A percentile compares a stretch with the other conserved stretches of the same genome.
These are phyloP conservation scores for Oryza meyeriana DNA, from an alignment of 176 grass and related monocot species.

Conservation along the genomic window DNA sequence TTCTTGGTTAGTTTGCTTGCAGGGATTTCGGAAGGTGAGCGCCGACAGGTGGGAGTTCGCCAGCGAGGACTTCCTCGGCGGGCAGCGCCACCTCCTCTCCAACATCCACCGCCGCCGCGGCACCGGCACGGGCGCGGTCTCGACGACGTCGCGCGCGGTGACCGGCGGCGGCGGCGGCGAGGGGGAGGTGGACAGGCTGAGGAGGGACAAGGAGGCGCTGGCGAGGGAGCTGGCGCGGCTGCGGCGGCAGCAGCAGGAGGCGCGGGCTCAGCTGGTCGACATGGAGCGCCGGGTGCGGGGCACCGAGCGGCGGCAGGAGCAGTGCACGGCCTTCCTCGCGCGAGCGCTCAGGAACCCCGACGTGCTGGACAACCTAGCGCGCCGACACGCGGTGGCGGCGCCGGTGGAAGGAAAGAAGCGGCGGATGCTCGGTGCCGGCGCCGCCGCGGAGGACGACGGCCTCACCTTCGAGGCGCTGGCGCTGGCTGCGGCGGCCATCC, in stretches of 20 bases:
- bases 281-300: constrained; percentile 50
- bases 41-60: constrained; percentile 73
- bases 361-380: constrained; percentile 27
- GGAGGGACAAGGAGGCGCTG: constrained; percentile 41
- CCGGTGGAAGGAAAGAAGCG: constrained; percentile 32
- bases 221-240: constrained; percentile 49
- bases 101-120: constrained; percentile 50
- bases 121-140: not conserved
- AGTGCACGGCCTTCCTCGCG: constrained; percentile 52
- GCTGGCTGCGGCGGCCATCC: not conserved
- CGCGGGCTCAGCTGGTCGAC: constrained; percentile 31
- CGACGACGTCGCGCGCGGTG: not conserved
- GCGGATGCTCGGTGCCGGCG: constrained; percentile 12
- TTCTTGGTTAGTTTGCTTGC: not conserved
- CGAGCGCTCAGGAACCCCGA: constrained; percentile 42
- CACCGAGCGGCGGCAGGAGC: constrained; percentile 56
- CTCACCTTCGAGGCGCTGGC: constrained; percentile 39
- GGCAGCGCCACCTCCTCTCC: constrained; percentile 58
- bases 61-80: constrained; percentile 51
- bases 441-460: constrained; percentile 8
- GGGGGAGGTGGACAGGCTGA: constrained; percentile 45
- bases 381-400: not conserved
- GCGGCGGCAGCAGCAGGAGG: constrained; percentile 44
- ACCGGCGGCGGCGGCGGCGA: not conserved
- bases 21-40: constrained; percentile 61